Evolutionary conservation across 2,329 filamentous ascomycete species (phyloP), one percentile per base, ranked within the genome.

Genomic region (Alternaria dauci): DNA sequence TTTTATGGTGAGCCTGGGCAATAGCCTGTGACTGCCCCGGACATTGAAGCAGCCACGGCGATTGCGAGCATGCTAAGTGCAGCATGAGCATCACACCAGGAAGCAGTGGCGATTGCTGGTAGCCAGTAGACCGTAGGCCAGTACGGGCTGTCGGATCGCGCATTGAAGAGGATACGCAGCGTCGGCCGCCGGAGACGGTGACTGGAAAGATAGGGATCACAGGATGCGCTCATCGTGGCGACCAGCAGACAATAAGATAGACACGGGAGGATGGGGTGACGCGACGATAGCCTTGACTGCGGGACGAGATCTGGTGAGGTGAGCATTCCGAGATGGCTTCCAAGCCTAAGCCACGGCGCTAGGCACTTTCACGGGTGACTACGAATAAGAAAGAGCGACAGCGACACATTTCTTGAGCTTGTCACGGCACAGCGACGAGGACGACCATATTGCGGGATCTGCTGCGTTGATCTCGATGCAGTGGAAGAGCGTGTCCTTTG

Each of bases 401-500:
- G 39, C 39, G 43, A 28, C 32, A 38, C 25, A 32, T 1, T 1
- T 50, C 25, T 34, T 43, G 28, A 41, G 38, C 34, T 36, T 23
- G 52, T 36, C 23, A 38, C 34, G 23, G 11, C 42, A 42, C 25
- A 41, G 46, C 38, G 39, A 38, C 57, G 52, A 56, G 23, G 36
- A 60, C 23, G 25, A 41, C 48, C 39, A 41, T 51, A 38, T 34
- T 23, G 36, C 48, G 14, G 48, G 41, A 43, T 44, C 32, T 56
- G 51, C 23, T 38, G 52, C 26, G 28, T 48, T 52, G 52, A 7
- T 28, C 55, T 30, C 50, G 46, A 58, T 52, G 36, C 28, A 26
- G 34, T 48, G 46, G 42, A 39, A 38, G 23, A 42, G 47, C 25
- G 34, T 39, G 54, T 66, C 59, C 51, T 56, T 67, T 70, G 68